Evolutionary conservation across 2,329 filamentous ascomycete species (phyloP).

Genomic region (Aureobasidium mangrovei): DNA sequence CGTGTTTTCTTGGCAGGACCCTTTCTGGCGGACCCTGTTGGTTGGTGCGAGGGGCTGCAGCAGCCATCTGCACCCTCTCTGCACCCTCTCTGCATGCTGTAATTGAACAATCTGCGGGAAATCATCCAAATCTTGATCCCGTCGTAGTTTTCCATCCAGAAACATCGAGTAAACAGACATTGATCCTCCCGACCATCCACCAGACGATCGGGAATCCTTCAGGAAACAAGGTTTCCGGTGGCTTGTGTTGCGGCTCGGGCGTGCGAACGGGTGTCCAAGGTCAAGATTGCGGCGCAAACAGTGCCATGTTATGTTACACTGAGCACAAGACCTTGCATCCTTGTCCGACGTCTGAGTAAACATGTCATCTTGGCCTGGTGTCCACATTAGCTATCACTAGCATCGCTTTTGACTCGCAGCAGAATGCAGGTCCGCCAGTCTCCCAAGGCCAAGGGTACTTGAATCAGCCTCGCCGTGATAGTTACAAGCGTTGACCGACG

Average conservation of each 20-base stretch:
- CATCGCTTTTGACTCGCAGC: conserved; percentile 26
- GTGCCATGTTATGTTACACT: not conserved
- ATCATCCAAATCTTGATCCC: not conserved
- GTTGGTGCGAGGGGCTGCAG: not conserved
- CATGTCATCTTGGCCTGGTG: conserved; percentile 2
- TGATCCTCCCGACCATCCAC: too few relatives aligned
- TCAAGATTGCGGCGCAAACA: conserved; percentile 2
- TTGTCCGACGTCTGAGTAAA: not conserved
- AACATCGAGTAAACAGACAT: too few relatives aligned
- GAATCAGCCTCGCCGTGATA: not conserved
- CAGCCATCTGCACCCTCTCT: not conserved
- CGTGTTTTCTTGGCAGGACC: conserved; percentile 1
- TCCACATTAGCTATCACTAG: conserved; percentile 24
- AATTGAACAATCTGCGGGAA: not conserved
- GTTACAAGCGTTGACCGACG: not conserved
- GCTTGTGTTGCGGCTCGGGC: not conserved
- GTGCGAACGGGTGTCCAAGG: not conserved
- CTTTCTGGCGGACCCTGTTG: not conserved
- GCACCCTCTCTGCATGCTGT: conserved; percentile 2
- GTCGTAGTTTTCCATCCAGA: not conserved
- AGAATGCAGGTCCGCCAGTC: conserved; percentile 31
- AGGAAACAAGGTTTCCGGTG: not conserved
- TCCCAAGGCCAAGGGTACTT: conserved; percentile 34
- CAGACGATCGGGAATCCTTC: too few relatives aligned
- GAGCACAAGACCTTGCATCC: not conserved